Base-by-base conservation (phyloP, 345 rosid species). In the Populus euphratica region DNA sequence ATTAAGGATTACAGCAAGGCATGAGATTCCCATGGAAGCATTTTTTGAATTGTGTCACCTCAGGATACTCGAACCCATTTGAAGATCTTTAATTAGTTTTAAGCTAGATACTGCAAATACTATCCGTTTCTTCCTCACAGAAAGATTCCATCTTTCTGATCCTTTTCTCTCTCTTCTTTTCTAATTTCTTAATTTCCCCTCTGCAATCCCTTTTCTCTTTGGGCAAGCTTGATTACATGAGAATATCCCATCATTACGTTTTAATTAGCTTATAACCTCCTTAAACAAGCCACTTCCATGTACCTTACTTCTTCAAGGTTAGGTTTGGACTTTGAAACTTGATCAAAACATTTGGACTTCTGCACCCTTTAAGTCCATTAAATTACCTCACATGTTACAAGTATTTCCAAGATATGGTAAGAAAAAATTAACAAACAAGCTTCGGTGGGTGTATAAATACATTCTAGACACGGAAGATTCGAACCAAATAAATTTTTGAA, bases 21-120 rank as follows among this genome's bases (percentile, higher is more conserved):
- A 69, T 75, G 68, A 81, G 82, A 81, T 84, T 81, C 86, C 82
- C 82, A 64, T 25, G 29, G 52, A 69, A 73, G 82, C 78, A 82
- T 76, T 23, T 73, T 65, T 83, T 69, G 68, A 66, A 68, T 14
- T 33, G 70, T 35, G 79, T 69, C 78, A 47, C 25, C 65, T 79
- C 81, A 65, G 23, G 41, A 50, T 31, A 33, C 20, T 38, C 54
- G 21, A 21, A 23, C 73, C 35, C 78, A 68, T 79, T 68, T 68
- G 35, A 68, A 79, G 73, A 68, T 31, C 77, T 68, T 36, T 65
- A 10, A 2, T 8, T 41, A 27, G 29, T 27, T 27, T 27, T 27
- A 13, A 38, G 7, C 12, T 54, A 52, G 20, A 69, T 75, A 69
- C 21, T 18, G 0, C 25, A 9, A 3, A 8, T 4, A 3, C 0